Evolutionary conservation across 768 basidiomycete genomes (phyloP).

Genomic region (Rhodotorula taiwanensis): DNA sequence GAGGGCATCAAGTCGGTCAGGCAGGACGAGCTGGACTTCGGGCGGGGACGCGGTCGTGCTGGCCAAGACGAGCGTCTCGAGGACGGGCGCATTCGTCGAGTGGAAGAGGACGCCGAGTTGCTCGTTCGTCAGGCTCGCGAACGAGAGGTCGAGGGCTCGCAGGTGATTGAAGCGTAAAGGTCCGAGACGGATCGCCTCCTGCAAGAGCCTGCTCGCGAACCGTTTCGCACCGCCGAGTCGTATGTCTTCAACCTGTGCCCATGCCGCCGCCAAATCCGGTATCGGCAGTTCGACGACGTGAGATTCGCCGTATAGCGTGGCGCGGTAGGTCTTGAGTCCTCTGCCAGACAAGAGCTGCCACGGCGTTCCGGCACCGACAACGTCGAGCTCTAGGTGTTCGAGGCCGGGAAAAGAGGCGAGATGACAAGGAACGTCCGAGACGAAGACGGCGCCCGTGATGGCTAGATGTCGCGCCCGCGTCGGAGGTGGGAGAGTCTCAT

Average conservation of each 20-base stretch:
- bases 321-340: not conserved
- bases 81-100: not conserved
- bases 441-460: conserved; percentile 17
- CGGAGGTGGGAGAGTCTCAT: too few species aligned
- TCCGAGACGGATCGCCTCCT: conserved; percentile 8
- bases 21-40: conserved; percentile 3
- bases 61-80: conserved; percentile 10
- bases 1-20: not conserved
- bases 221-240: conserved; percentile 19
- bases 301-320: conserved; percentile 14
- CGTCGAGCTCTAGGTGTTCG: conserved; percentile 19
- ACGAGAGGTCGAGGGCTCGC: conserved; percentile 13
- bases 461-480: conserved; percentile 5
- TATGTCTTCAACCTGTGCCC: conserved; percentile 9
- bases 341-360: conserved; percentile 21
- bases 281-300: not conserved
- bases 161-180: conserved; percentile 2
- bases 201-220: not conserved
- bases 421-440: conserved; percentile 2
- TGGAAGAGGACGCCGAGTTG: conserved; percentile 13
- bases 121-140: conserved; percentile 1
- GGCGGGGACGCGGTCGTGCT: conserved; percentile 4
- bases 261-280: conserved; percentile 13
- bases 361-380: conserved; percentile 3
- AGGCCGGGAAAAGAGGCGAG: conserved; percentile 15